Evolutionary conservation across 371 early-diverging fungal genomes (phyloP).

Genomic region (Polyrhizophydium stewartii): DNA sequence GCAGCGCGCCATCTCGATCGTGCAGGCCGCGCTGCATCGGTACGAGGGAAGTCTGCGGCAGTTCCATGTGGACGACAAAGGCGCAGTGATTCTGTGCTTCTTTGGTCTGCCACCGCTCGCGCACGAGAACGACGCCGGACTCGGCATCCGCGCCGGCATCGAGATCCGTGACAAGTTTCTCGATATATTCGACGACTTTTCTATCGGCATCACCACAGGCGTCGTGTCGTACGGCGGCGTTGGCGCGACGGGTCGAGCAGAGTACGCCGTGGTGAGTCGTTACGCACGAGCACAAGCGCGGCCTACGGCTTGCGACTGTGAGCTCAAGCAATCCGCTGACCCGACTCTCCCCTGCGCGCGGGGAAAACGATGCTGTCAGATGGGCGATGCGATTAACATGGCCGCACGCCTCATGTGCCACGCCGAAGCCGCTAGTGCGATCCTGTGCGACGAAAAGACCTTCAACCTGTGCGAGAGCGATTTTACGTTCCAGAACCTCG

Average conservation of each 20-base stretch:
- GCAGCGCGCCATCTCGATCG: slow-evolving; percentile 40
- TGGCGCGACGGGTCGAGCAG: slow-evolving; percentile 37
- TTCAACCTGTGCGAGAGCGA: slow-evolving; percentile 36
- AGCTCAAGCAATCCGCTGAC: background rate
- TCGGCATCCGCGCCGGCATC: slow-evolving; percentile 43
- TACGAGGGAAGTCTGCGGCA: slow-evolving; percentile 47
- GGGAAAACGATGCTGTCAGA: too few relatives aligned
- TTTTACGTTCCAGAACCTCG: slow-evolving; percentile 40
- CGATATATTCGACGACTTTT: slow-evolving; percentile 36
- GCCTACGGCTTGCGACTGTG: too few relatives aligned
- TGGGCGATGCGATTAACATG: slow-evolving; percentile 61
- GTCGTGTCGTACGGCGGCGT: slow-evolving; percentile 51
- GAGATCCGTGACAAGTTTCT: slow-evolving; percentile 34
- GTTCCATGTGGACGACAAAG: slow-evolving; percentile 57
- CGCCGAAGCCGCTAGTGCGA: slow-evolving; percentile 17
- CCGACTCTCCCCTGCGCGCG: too few relatives aligned
- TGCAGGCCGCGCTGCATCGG: slow-evolving; percentile 33
- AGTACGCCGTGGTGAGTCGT: slow-evolving; percentile 52
- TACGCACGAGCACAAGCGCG: too few relatives aligned
- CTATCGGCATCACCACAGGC: slow-evolving; percentile 52
- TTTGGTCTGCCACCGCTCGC: slow-evolving; percentile 53
- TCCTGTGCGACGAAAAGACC: slow-evolving; percentile 48
- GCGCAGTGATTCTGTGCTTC: slow-evolving; percentile 44
- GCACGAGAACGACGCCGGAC: slow-evolving; percentile 46
- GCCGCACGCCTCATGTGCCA: slow-evolving; percentile 51